Conservation (phyloP, 306 rosid species). For the Quercus robur region DNA sequence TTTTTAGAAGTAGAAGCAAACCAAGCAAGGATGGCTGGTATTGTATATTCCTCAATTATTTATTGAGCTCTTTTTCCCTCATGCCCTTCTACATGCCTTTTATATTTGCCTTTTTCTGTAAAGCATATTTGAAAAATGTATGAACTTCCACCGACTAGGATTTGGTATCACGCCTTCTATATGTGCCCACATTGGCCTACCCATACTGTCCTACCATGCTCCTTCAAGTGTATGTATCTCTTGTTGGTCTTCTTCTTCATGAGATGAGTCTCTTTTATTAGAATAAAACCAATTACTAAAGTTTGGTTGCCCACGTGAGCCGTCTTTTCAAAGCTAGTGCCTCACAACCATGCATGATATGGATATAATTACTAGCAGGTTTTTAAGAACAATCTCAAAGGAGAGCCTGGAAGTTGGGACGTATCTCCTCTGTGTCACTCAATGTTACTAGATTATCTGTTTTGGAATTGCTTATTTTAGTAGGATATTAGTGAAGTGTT, state of each 20-base stretch:
- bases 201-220: slow-evolving; percentile 21
- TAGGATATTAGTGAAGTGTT: too few species aligned
- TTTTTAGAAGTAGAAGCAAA: slow-evolving; percentile 45
- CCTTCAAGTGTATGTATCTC: neutral
- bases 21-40: slow-evolving; percentile 44
- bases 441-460: too few species aligned
- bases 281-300: slow-evolving; percentile 21
- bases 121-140: slow-evolving; percentile 27
- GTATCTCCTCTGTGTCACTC: too few species aligned
- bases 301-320: slow-evolving; percentile 34
- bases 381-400: neutral
- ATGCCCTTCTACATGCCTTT: neutral
- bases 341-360: slow-evolving; percentile 36
- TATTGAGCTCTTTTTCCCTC: slow-evolving; percentile 25
- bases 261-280: slow-evolving; percentile 13
- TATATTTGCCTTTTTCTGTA: slow-evolving; percentile 33
- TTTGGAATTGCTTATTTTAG: too few species aligned
- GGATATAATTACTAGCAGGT: slow-evolving; percentile 35
- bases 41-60: slow-evolving; percentile 29
- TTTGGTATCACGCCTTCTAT: slow-evolving; percentile 26
- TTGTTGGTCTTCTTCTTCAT: slow-evolving; percentile 11
- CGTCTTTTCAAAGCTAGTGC: slow-evolving; percentile 33
- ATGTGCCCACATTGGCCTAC: slow-evolving; percentile 26
- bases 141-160: slow-evolving; percentile 32
- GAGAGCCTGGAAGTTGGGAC: neutral